Base-by-base conservation (phyloP, 108 stramenopile genomes). In the Fistulifera pelliculosa region DNA sequence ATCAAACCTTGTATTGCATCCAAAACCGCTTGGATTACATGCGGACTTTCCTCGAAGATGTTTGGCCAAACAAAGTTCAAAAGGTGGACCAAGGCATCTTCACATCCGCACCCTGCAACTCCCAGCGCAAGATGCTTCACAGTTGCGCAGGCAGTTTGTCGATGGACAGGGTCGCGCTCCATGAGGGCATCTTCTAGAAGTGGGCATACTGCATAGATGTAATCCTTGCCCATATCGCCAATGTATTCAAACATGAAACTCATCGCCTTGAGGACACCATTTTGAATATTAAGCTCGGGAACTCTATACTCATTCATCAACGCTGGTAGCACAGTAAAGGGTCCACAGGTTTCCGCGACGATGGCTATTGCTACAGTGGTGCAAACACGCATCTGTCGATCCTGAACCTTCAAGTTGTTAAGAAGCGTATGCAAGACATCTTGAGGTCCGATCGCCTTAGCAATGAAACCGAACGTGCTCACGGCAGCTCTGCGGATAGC, bases 191-290 rank as follows among this genome's bases (percentile, higher is more conserved):
- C 97, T 64, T 98, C 95, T 19, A 99, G 71, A 26, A 99, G 74
- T 7, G 98, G 96, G 0, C 88, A 80, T 7, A 98, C 94, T 25
- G 96, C 94, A 67, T 97, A 99, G 61, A 98, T 94, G 71, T 99
- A 99, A 72, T 98, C 98, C 83, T 97, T 98, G 13, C 88, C 95
- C 95, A 97, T 94, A 53, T 93, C 93, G 27, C 98, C 98, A 65
- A 99, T 99, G 78, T 99, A 99, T 76, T 98, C 94, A 65, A 98
- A 99, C 95, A 99, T 94, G 71, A 99, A 99, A 55, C 92, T 94
- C 38, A 99, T 63, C 11, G 97, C 94, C 72, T 99, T 99, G 25
- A 99, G 84, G 0, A 99, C 98, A 61, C 98, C 98, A 73, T 99
- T 98, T 76, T 99, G 98, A 50, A 99, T 96, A 62, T 99, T 99